Evolutionary conservation across 2,329 filamentous ascomycete genomes (phyloP), one percentile per base, ranked within the genome.

Genomic region (Westerdykella aurantiaca): DNA sequence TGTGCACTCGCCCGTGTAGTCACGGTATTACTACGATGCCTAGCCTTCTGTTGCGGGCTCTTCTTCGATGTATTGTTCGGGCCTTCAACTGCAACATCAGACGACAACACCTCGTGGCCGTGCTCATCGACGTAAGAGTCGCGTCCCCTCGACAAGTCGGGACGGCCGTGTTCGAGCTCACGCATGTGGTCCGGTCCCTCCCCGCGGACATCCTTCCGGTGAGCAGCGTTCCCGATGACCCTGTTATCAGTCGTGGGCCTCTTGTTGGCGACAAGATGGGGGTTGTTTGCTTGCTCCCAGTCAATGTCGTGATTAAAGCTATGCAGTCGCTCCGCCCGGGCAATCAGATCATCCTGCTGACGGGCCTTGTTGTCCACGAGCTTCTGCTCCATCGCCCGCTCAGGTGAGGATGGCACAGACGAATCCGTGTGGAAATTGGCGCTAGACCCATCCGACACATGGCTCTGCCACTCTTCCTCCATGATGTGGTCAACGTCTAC

Each of bases 401-500:
- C 61, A 1, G 66, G 61, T 6, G 64, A 67, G 4, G 59, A 55
- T 18, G 61, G 62, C 10, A 54, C 48, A 17, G 61, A 57, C 37
- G 67, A 55, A 54, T 69, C 53, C 46, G 61, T 53, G 53, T 67
- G 48, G 57, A 70, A 53, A 50, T 84, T 77, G 53, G 89, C 83
- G 48, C 91, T 81, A 60, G 93, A 88, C 60, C 87, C 81, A 54
- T 59, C 67, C 40, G 56, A 61, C 47, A 56, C 58, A 37, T 61
- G 55, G 34, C 63, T 66, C 12, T 52, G 51, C 52, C 56, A 58
- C 25, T 67, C 65, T 37, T 67, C 63, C 21, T 66, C 63, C 6
- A 52, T 49, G 22, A 96, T 83, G 58, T 88, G 86, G 64, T 98
- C 93, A 4, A 95, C 88, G 60, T 97, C 90, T 33, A 97, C 74